Evolutionary conservation across 2,329 filamentous ascomycete genomes (phyloP).

Genomic region (Ascochyta clinopodiicola): DNA sequence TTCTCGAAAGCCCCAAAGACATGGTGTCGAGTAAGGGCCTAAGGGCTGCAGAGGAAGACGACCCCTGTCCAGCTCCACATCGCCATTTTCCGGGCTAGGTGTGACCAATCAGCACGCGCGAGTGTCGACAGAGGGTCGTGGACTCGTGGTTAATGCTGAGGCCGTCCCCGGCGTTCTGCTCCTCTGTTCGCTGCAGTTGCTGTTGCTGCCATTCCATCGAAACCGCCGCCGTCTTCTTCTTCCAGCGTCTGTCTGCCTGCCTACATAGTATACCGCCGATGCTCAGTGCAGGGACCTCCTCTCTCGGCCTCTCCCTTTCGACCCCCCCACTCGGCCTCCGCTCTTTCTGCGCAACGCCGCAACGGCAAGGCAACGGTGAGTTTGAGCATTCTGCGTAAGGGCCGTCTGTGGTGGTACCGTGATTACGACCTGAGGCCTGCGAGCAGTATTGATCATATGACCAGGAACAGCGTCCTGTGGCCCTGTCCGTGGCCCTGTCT

Average conservation of each 20-base stretch:
- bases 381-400: conserved; percentile 28
- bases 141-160: conserved; percentile 44
- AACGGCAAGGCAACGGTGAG: conserved; percentile 13
- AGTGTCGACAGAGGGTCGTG: conserved; percentile 29
- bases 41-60: conserved; percentile 29
- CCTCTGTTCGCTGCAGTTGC: conserved; percentile 25
- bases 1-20: conserved; percentile 33
- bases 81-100: conserved; percentile 29
- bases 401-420: conserved; percentile 41
- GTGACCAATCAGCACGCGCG: conserved; percentile 36
- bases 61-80: conserved; percentile 33
- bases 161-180: conserved; percentile 35
- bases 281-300: conserved; percentile 11
- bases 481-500: neutral
- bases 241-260: conserved; percentile 3
- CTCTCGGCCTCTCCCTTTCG: conserved; percentile 19
- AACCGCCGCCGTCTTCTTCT: conserved; percentile 7
- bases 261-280: conserved; percentile 11
- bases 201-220: conserved; percentile 13
- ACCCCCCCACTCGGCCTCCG: conserved; percentile 20
- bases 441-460: conserved; percentile 22
- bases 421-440: conserved; percentile 23
- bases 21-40: conserved; percentile 39
- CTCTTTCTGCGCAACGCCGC: conserved; percentile 14
- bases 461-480: neutral